Percentiles rank a stretch among this genome's conserved stretches.
These are phyloP conservation scores for Auricularia cornea DNA, from an alignment of 768 basidiomycete genomes.

Conservation along the genomic window DNA sequence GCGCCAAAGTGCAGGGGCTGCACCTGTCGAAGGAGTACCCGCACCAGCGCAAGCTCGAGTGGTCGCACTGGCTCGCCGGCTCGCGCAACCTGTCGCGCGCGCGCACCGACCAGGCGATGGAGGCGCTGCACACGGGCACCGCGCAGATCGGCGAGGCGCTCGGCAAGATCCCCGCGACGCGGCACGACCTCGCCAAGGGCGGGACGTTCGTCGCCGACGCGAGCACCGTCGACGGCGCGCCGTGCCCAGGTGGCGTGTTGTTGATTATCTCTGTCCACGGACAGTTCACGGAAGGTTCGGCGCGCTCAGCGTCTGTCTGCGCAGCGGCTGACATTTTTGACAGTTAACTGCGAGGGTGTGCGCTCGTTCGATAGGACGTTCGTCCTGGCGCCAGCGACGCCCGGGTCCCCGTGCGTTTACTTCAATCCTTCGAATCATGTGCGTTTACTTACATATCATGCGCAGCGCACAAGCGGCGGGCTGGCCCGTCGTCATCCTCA, in stretches of 20 bases:
- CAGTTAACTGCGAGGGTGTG: slow-evolving; percentile 63
- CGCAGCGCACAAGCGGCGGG: slow-evolving; percentile 67
- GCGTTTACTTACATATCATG: slow-evolving; percentile 4
- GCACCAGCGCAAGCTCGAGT: slow-evolving; percentile 75
- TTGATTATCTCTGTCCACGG: slow-evolving; percentile 78
- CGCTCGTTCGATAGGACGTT: slow-evolving; percentile 94
- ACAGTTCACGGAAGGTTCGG: slow-evolving; percentile 82
- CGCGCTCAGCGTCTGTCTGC: no score
- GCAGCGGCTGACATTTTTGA: no score
- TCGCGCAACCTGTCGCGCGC: slow-evolving; percentile 60
- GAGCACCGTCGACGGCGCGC: slow-evolving; percentile 45
- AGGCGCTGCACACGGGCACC: slow-evolving; percentile 50
- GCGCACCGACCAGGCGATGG: slow-evolving; percentile 14
- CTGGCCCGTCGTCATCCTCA: slow-evolving; percentile 86
- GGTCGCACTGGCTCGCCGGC: slow-evolving; percentile 64
- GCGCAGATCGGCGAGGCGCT: slow-evolving; percentile 56
- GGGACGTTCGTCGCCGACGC: slow-evolving; percentile 85
- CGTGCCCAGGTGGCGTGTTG: slow-evolving; percentile 17
- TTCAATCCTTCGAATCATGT: neutral
- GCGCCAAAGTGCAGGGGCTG: slow-evolving; percentile 66
- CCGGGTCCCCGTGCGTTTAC: slow-evolving; percentile 74
- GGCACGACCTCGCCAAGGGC: slow-evolving; percentile 72
- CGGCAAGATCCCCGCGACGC: slow-evolving; percentile 59
- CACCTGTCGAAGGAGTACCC: slow-evolving; percentile 39
- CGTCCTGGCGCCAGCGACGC: slow-evolving; percentile 70